Conservation (phyloP, 306 rosid genomes). For the Castanea crenata region DNA sequence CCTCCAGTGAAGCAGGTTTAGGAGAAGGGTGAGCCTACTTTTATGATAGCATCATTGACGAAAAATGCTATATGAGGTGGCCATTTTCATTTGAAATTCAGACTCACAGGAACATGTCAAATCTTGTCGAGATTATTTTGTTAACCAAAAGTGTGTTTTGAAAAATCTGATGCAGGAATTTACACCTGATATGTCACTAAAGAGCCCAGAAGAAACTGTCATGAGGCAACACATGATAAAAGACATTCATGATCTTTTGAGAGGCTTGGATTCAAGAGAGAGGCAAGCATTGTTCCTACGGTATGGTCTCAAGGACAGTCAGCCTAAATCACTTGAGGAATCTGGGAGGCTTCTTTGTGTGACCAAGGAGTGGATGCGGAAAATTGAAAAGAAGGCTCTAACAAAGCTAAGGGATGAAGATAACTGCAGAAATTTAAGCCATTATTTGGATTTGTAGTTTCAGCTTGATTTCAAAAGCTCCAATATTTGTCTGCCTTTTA, state of each 20-base stretch:
- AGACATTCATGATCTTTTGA: conserved; percentile 48
- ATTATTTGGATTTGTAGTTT: conserved; percentile 50
- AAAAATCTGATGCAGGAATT: conserved; percentile 47
- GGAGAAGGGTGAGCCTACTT: too few species aligned
- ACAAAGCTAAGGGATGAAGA: conserved; percentile 51
- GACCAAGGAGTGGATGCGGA: conserved; percentile 74
- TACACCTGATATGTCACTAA: conserved; percentile 47
- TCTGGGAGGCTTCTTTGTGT: conserved; percentile 63
- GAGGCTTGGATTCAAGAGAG: conserved; percentile 65
- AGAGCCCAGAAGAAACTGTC: conserved; percentile 65
- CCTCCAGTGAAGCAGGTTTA: too few species aligned
- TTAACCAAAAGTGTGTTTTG: conserved; percentile 19
- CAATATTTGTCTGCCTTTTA: conserved; percentile 21
- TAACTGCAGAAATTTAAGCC: conserved; percentile 37
- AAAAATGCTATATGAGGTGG: neutral
- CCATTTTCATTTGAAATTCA: neutral
- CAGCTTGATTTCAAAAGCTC: conserved; percentile 20
- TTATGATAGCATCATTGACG: too few species aligned
- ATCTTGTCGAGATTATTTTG: neutral
- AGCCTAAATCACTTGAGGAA: conserved; percentile 72
- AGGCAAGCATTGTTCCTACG: conserved; percentile 67
- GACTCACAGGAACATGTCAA: too few species aligned
- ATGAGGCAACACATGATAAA: conserved; percentile 61
- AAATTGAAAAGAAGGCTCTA: conserved; percentile 69
- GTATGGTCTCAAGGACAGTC: conserved; percentile 61